Conservation (phyloP, 192 early-diverging fungal genomes). For the Rhizophagus sp. region DNA sequence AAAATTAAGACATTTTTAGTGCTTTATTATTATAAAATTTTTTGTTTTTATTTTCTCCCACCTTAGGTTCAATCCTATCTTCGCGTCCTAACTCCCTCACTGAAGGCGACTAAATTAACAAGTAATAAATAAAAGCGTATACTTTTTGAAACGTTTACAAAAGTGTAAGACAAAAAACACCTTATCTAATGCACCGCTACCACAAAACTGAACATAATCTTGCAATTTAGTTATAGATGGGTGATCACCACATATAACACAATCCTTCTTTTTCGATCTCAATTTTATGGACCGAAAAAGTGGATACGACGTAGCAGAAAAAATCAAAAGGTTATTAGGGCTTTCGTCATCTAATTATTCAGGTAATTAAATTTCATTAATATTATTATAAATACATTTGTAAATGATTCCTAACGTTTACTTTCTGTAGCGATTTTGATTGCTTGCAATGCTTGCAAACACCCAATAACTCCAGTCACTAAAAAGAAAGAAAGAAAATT, state of each 20-base stretch:
- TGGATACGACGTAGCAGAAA: conserved; percentile 70
- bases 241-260: conserved; percentile 83
- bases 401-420: conserved; percentile 37
- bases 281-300: conserved; percentile 82
- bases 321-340: conserved; percentile 72
- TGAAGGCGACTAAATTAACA: not conserved
- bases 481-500: conserved; percentile 9
- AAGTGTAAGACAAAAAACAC: conserved; percentile 38
- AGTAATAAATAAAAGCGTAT: not conserved
- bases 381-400: conserved; percentile 3
- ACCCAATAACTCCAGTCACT: conserved; percentile 93
- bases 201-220: conserved; percentile 95
- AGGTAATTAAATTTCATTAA: not conserved
- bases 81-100: conserved; percentile 33
- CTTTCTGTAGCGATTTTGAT: conserved; percentile 80
- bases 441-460: conserved; percentile 87
- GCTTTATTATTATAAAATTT: conserved; percentile 40
- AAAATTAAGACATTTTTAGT: conserved; percentile 39
- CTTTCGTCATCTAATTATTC: conserved; percentile 36
- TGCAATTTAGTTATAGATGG: conserved; percentile 79
- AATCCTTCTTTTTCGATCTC: conserved; percentile 65
- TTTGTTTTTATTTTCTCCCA: not conserved
- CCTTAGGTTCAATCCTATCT: conserved; percentile 18
- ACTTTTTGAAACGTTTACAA: not conserved
- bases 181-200: conserved; percentile 75